Conservation (phyloP, 495 filamentous ascomycete species). For the Terfezia claveryi region DNA sequence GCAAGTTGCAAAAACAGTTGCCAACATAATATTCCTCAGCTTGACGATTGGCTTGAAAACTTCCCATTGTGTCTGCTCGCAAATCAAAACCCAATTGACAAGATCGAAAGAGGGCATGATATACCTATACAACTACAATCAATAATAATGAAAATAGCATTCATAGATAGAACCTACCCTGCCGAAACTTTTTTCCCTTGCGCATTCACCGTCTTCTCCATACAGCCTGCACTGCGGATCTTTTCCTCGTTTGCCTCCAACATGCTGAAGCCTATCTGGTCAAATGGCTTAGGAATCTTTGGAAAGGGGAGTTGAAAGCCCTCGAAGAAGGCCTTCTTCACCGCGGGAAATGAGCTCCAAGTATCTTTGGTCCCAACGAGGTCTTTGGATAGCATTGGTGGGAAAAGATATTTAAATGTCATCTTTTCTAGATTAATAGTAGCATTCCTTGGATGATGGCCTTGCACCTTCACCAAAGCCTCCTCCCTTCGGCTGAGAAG, state of each 20-base stretch:
- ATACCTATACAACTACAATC: constrained; percentile 2
- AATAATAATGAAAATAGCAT: constrained; percentile 14
- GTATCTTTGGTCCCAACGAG: neutral
- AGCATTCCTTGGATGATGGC: neutral
- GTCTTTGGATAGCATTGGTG: neutral
- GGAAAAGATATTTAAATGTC: neutral
- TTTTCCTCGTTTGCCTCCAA: constrained; percentile 4
- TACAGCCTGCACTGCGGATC: constrained; percentile 15
- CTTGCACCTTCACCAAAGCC: constrained; percentile 1
- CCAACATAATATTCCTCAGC: constrained; percentile 54
- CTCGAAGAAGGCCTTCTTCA: neutral
- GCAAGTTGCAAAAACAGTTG: constrained; percentile 63
- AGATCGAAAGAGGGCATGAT: constrained; percentile 21
- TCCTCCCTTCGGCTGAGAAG: constrained; percentile 15
- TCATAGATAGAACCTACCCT: constrained; percentile 30
- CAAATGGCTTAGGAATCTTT: neutral
- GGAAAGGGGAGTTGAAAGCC: neutral
- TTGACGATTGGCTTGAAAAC: constrained; percentile 52
- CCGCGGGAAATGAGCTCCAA: neutral
- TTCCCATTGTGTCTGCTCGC: constrained; percentile 53
- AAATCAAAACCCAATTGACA: constrained; percentile 57
- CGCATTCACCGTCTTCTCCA: constrained; percentile 31
- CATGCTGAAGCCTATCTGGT: neutral
- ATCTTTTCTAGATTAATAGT: neutral
- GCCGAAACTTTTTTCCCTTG: constrained; percentile 30